Evolutionary conservation across 768 basidiomycete species (phyloP).

Genomic region (Mycena amicta): DNA sequence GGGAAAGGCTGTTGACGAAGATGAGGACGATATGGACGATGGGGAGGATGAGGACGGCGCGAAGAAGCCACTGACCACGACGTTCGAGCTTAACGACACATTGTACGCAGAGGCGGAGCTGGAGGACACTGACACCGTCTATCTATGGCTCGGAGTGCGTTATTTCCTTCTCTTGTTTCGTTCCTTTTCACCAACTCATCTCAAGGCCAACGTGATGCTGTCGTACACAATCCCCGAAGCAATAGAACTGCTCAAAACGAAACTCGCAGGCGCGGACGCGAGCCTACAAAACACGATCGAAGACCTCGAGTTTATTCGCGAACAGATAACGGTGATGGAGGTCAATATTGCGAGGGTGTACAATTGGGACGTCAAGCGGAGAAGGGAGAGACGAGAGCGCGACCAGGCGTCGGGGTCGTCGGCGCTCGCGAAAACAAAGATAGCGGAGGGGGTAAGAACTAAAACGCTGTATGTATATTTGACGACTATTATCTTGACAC

Average conservation of each 20-base stretch:
- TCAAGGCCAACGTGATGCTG: constrained; percentile 95
- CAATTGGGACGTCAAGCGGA: constrained; percentile 91
- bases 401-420: constrained; percentile 32
- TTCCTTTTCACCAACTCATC: neutral
- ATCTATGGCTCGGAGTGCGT: constrained; percentile 93
- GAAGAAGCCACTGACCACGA: constrained; percentile 67
- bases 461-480: too few relatives aligned
- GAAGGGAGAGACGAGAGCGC: constrained; percentile 58
- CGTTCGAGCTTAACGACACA: constrained; percentile 96
- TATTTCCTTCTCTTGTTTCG: neutral
- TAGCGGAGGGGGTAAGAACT: neutral
- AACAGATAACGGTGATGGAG: constrained; percentile 97
- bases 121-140: constrained; percentile 86
- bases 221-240: constrained; percentile 87
- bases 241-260: constrained; percentile 68
- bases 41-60: constrained; percentile 51
- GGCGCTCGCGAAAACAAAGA: neutral
- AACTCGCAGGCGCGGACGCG: constrained; percentile 71
- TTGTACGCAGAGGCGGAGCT: constrained; percentile 90
- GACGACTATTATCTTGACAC: too few relatives aligned
- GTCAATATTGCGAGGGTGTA: constrained; percentile 93
- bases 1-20: constrained; percentile 42
- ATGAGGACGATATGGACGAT: constrained; percentile 53
- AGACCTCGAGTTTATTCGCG: constrained; percentile 90
- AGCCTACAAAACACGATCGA: constrained; percentile 72